A percentile compares a stretch with the other conserved stretches of the same genome.
Evolutionary conservation across 805 yeast species (phyloP).

Genomic region (Ogataea siamensis): DNA sequence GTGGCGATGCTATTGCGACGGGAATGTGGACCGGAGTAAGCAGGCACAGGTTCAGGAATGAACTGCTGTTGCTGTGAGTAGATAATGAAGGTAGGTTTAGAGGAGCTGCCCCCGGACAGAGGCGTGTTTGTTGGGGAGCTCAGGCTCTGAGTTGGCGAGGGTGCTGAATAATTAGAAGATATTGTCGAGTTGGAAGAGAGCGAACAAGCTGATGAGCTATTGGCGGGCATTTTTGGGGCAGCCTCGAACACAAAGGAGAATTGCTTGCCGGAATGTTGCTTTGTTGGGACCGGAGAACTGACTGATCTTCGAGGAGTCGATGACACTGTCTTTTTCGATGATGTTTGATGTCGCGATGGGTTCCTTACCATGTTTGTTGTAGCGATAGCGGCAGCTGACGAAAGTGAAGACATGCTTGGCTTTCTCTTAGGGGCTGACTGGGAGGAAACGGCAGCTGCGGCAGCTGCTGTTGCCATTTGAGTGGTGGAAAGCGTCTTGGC

Average conservation of each 20-base stretch:
- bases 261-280: slow-evolving; percentile 4
- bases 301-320: slow-evolving; percentile 5
- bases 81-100: slow-evolving; percentile 17
- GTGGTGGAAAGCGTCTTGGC: slow-evolving; percentile 22
- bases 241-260: slow-evolving; percentile 26
- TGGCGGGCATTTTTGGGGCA: slow-evolving; percentile 12
- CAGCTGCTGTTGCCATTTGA: slow-evolving; percentile 33
- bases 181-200: slow-evolving; percentile 22
- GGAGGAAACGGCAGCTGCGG: slow-evolving; percentile 28
- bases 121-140: slow-evolving; percentile 15
- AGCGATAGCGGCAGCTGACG: slow-evolving; percentile 27
- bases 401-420: slow-evolving; percentile 15
- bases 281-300: slow-evolving; percentile 1
- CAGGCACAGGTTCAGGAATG: neutral
- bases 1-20: slow-evolving; percentile 8
- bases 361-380: slow-evolving; percentile 17
- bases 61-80: slow-evolving; percentile 12
- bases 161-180: slow-evolving; percentile 16
- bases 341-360: slow-evolving; percentile 7
- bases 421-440: slow-evolving; percentile 19
- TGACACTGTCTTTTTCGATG: neutral
- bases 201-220: slow-evolving; percentile 18
- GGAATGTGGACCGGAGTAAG: slow-evolving; percentile 1
- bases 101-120: slow-evolving; percentile 5
- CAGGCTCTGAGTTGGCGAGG: slow-evolving; percentile 15